Conservation (phyloP, 2,329 filamentous ascomycete genomes). For the Fusarium albidum region DNA sequence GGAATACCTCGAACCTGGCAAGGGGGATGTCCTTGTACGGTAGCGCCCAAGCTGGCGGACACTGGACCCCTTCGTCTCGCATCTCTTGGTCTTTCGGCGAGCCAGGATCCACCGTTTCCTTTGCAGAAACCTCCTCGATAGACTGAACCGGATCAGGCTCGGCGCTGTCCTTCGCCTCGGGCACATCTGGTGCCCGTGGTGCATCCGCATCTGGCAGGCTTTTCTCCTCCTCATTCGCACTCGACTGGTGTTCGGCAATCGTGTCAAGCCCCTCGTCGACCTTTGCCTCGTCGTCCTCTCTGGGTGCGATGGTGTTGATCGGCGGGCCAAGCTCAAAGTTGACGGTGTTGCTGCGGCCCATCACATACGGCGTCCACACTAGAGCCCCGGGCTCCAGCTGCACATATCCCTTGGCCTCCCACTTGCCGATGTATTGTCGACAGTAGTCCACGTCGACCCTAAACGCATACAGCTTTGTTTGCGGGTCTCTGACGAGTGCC, state of each 20-base stretch:
- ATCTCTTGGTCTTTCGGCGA: slow-evolving; percentile 37
- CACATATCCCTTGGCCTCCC: slow-evolving; percentile 88
- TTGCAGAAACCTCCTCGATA: slow-evolving; percentile 40
- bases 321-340: slow-evolving; percentile 85
- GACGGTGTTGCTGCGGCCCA: slow-evolving; percentile 84
- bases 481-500: slow-evolving; percentile 87
- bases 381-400: slow-evolving; percentile 81
- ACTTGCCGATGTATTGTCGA: slow-evolving; percentile 85
- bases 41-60: slow-evolving; percentile 52
- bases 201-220: slow-evolving; percentile 11
- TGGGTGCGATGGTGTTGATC: slow-evolving; percentile 85
- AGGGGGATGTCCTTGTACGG: slow-evolving; percentile 69
- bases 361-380: slow-evolving; percentile 96
- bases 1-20: slow-evolving; percentile 80
- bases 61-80: slow-evolving; percentile 40
- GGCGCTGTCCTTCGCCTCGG: slow-evolving; percentile 33
- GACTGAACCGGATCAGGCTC: slow-evolving; percentile 41
- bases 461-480: slow-evolving; percentile 88
- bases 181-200: slow-evolving; percentile 15
- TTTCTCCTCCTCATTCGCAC: slow-evolving; percentile 37
- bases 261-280: slow-evolving; percentile 44
- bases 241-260: slow-evolving; percentile 29
- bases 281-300: slow-evolving; percentile 73
- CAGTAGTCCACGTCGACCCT: slow-evolving; percentile 88
- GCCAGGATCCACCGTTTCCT: slow-evolving; percentile 45